Evolutionary conservation across 1,284 basidiomycete species (phyloP), one percentile per base, ranked within the genome.

Genomic region (Termitomyces sp.): DNA sequence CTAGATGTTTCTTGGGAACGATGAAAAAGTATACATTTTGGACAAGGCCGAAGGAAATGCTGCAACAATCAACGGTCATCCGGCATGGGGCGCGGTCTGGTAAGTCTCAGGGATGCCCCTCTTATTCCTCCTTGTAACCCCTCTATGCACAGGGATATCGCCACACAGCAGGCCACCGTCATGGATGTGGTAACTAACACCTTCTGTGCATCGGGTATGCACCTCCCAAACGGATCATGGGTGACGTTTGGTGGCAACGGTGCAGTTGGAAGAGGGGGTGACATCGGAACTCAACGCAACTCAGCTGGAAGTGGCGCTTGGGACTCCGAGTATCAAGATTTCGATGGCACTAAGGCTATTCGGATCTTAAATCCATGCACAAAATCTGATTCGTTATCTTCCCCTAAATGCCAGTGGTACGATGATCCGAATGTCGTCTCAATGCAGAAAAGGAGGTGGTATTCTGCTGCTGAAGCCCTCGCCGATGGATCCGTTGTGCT

Each of bases 361-460:
- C 86, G 92, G 58, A 71, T 94, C 57, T 74, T 95, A 44, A 83
- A 87, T 61, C 86, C 90, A 1, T 94, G 91, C 67, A 79, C 75
- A n/a, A 75, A 76, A 54, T 66, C 77, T 34, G 79, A 84, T 60
- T 65, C 79, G 58, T 73, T 79, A 57, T 60, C 69, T 17, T 70
- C 72, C 30, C 3, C 77, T 2, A 64, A 73, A 1, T 94, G 92
- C 65, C 74, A 86, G 59, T 94, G 91, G 90, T 84, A 82, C 64
- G 91, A 95, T 68, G 79, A 92, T 57, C 75, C 84, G 0, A 71
- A 73, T 0, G 61, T 80, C 1, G 74, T 91, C 36, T 76, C 84
- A 40, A 92, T 95, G 85, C 82, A 90, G 59, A 81, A 77, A 54
- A 72, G 81, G 61, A 81, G 94, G 19, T 95, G 92, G 93, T 95